A percentile compares a stretch with the other conserved stretches of the same genome.
Conservation (phyloP, 2,329 filamentous ascomycete genomes). For the Diaporthe sp. region DNA sequence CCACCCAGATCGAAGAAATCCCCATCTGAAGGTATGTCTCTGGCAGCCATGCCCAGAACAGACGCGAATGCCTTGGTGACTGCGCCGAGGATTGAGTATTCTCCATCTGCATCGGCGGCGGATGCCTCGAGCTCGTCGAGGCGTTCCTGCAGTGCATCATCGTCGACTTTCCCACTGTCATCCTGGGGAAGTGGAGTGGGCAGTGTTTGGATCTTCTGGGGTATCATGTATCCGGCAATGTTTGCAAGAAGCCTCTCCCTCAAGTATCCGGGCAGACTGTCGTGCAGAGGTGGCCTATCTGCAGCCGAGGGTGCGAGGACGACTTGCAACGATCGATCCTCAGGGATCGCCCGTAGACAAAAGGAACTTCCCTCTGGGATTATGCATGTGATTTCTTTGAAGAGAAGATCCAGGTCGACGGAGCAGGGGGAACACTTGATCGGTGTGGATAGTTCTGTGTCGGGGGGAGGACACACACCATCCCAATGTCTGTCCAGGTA, state of each 20-base stretch:
- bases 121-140: constrained; percentile 13
- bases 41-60: constrained; percentile 52
- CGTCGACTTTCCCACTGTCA: constrained; percentile 37
- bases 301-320: constrained; percentile 11
- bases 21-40: constrained; percentile 51
- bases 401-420: constrained; percentile 44
- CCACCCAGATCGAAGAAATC: constrained; percentile 66
- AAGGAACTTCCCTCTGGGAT: constrained; percentile 34
- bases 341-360: constrained; percentile 37
- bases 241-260: constrained; percentile 34
- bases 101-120: constrained; percentile 34
- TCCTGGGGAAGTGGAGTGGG: constrained; percentile 47
- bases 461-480: constrained; percentile 58
- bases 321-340: constrained; percentile 29
- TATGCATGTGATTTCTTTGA: constrained; percentile 28
- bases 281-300: constrained; percentile 11
- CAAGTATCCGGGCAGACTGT: constrained; percentile 17
- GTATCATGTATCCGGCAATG: constrained; percentile 49
- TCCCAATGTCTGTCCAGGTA: constrained; percentile 60
- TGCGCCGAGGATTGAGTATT: constrained; percentile 45
- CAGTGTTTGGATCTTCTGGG: constrained; percentile 48
- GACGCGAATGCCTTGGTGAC: constrained; percentile 57
- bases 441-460: constrained; percentile 54
- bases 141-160: not conserved
- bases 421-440: constrained; percentile 51